A percentile compares a stretch with the other conserved stretches of the same genome.
These are phyloP conservation scores for Craterostigma plantagineum DNA, from an alignment of 257 asterid genomes.

Conservation along the genomic window DNA sequence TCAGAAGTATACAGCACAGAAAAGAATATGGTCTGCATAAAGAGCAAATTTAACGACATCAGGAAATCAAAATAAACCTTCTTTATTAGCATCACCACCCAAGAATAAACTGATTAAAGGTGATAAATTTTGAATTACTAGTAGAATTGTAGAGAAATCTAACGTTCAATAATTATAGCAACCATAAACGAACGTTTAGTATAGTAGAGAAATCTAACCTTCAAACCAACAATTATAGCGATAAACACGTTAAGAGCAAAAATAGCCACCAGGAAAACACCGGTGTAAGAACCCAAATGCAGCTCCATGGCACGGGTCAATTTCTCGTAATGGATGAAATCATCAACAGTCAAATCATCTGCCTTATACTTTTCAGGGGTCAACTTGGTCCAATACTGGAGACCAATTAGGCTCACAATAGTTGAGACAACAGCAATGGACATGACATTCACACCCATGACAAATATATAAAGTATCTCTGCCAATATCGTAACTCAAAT, in stretches of 20 bases:
- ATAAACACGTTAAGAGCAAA: slow-evolving; percentile 39
- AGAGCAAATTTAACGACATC: slow-evolving; percentile 10
- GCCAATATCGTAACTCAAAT: slow-evolving; percentile 19
- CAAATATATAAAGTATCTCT: slow-evolving; percentile 18
- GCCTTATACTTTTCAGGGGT: slow-evolving; percentile 42
- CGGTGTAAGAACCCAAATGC: slow-evolving; percentile 47
- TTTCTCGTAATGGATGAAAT: slow-evolving; percentile 28
- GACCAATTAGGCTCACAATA: slow-evolving; percentile 48
- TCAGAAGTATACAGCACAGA: slow-evolving; percentile 75
- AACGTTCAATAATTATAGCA: too few relatives aligned
- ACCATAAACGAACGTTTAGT: background rate
- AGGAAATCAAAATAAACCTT: slow-evolving; percentile 5
- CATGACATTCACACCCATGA: slow-evolving; percentile 68
- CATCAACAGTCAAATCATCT: too few relatives aligned
- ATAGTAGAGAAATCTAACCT: slow-evolving; percentile 24
- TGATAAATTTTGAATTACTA: too few relatives aligned
- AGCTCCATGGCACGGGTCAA: slow-evolving; percentile 39
- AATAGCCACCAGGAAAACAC: slow-evolving; percentile 48
- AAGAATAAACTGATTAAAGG: background rate
- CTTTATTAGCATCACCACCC: background rate
- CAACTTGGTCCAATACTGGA: slow-evolving; percentile 55
- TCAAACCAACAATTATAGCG: slow-evolving; percentile 47
- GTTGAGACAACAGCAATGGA: slow-evolving; percentile 58
- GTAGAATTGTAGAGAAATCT: too few relatives aligned
- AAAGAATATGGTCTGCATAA: slow-evolving; percentile 70